A percentile compares a stretch with the other conserved stretches of the same genome.
phyloP scores from a whole-genome alignment of 139 green algal genomes.

The Coccomyxa sp. region DNA sequence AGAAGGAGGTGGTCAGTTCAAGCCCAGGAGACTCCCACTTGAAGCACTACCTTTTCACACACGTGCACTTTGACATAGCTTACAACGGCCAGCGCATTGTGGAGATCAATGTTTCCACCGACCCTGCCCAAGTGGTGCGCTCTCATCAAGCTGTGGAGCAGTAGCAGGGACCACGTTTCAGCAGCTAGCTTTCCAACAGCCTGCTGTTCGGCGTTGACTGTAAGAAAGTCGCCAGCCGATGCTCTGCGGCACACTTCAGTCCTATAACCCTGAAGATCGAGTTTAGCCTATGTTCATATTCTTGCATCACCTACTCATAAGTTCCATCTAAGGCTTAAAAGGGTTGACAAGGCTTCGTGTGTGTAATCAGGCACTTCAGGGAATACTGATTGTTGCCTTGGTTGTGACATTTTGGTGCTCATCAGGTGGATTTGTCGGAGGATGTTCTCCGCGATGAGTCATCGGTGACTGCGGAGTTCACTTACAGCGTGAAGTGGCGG shows the following conservation, averaged over 20 bases:
- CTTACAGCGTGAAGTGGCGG: constrained; percentile 85
- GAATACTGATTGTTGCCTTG: no score
- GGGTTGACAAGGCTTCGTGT: no score
- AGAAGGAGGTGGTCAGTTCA: constrained; percentile 49
- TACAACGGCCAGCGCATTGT: constrained; percentile 85
- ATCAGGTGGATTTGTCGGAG: constrained; percentile 2
- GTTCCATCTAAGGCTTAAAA: no score
- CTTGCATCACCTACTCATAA: no score
- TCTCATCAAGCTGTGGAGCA: neutral
- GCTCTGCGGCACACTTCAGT: no score
- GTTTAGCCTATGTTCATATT: no score
- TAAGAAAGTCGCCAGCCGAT: no score
- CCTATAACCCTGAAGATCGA: neutral
- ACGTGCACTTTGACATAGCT: constrained; percentile 91
- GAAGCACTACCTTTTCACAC: constrained; percentile 81
- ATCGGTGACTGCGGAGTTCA: constrained; percentile 52
- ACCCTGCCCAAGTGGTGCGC: constrained; percentile 46
- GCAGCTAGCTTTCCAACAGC: no score
- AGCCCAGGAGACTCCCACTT: constrained; percentile 29
- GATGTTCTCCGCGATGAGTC: constrained; percentile 53
- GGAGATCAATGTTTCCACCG: constrained; percentile 85
- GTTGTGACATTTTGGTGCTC: no score
- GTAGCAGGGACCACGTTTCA: no score
- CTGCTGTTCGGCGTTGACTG: no score
- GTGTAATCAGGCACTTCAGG: no score